These are phyloP conservation scores for Verticillium albo-atrum DNA, from an alignment of 2,329 filamentous ascomycete species.

Conservation along the genomic window DNA sequence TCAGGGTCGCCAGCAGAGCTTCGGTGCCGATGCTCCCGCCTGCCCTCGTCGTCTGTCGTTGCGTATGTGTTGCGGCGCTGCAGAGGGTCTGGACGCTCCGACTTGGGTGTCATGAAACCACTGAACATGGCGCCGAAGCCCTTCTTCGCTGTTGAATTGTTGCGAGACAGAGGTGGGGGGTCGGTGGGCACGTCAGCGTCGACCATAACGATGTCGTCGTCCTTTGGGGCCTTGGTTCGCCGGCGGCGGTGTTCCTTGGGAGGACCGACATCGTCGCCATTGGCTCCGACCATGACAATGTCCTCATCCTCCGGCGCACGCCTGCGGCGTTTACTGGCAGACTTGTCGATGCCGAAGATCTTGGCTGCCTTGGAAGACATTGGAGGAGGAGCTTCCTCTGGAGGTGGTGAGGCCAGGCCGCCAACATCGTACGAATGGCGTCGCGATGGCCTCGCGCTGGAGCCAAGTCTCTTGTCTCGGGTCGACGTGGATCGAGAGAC, in stretches of 20 bases:
- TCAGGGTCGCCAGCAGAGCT: conserved; percentile 42
- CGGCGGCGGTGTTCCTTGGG: conserved; percentile 26
- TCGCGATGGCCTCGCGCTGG: conserved; percentile 56
- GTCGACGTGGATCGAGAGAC: conserved; percentile 66
- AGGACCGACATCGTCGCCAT: conserved; percentile 8
- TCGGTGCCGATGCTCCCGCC: conserved; percentile 28
- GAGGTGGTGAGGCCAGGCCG: conserved; percentile 67
- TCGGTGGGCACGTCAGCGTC: conserved; percentile 27
- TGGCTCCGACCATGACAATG: conserved; percentile 35
- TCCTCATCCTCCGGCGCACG: conserved; percentile 39
- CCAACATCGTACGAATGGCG: conserved; percentile 63
- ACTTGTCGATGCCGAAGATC: conserved; percentile 57
- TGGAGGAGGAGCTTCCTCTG: conserved; percentile 60
- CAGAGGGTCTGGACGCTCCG: conserved; percentile 30
- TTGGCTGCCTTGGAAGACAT: conserved; percentile 75
- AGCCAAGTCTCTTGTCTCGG: conserved; percentile 56
- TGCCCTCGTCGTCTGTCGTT: conserved; percentile 45
- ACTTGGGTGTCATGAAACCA: conserved; percentile 43
- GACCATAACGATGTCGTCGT: conserved; percentile 35
- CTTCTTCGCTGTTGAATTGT: conserved; percentile 39
- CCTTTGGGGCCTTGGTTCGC: conserved; percentile 20
- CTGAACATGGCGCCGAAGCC: conserved; percentile 59
- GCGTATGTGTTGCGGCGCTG: conserved; percentile 47
- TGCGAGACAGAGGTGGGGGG: conserved; percentile 24
- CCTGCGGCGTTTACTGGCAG: conserved; percentile 29